Percentiles rank a stretch among this genome's conserved stretches.
Conservation (phyloP, 768 basidiomycete genomes). For the Tricholoma matsutake region DNA sequence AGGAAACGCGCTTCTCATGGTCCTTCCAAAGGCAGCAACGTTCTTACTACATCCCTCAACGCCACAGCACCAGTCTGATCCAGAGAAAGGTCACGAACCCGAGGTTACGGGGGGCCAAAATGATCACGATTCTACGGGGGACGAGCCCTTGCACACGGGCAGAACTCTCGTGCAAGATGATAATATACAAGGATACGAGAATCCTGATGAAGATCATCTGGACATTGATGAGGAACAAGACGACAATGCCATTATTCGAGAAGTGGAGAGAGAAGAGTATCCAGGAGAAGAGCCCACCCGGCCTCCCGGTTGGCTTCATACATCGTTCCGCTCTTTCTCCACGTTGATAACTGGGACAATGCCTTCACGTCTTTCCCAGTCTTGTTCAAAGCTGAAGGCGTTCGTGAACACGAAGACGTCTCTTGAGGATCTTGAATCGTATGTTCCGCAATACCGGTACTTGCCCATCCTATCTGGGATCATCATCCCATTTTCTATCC, state of each 20-base stretch:
- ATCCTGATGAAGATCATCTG: background rate
- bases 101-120: background rate
- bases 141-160: background rate
- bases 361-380: slow-evolving; percentile 2
- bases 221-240: slow-evolving; percentile 3
- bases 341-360: background rate
- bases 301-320: background rate
- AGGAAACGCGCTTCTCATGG: background rate
- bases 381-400: slow-evolving; percentile 15
- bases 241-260: slow-evolving; percentile 2
- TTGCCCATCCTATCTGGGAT: slow-evolving; percentile 67
- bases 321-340: background rate
- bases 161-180: background rate
- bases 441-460: slow-evolving; percentile 57
- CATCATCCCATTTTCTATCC: slow-evolving; percentile 70
- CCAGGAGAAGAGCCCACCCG: background rate
- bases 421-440: slow-evolving; percentile 23
- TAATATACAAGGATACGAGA: background rate
- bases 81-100: slow-evolving; percentile 13
- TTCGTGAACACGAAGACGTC: slow-evolving; percentile 23
- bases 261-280: slow-evolving; percentile 8
- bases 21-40: slow-evolving; percentile 12
- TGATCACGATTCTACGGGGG: slow-evolving; percentile 11
- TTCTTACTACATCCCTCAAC: slow-evolving; percentile 10
- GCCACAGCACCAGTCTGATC: slow-evolving; percentile 8